Evolutionary conservation across 2,329 filamentous ascomycete species (phyloP).

Genomic region (Diaporthe humulicola): DNA sequence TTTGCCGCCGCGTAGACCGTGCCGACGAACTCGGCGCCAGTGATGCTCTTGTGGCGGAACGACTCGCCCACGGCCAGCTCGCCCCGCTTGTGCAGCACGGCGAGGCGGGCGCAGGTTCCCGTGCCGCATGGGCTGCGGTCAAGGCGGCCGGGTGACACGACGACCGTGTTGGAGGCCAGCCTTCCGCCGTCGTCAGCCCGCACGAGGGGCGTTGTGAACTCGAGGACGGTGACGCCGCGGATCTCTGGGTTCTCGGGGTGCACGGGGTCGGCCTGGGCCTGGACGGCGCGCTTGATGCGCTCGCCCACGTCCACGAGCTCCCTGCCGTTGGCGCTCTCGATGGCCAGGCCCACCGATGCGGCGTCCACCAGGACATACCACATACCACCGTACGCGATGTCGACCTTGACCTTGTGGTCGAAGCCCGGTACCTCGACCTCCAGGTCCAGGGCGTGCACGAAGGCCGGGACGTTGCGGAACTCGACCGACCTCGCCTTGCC

Average conservation of each 20-base stretch:
- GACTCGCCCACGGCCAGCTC: neutral
- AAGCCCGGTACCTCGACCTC: neutral
- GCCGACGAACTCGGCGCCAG: neutral
- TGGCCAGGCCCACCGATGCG: neutral
- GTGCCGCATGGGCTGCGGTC: neutral
- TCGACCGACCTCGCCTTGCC: neutral
- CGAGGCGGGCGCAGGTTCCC: neutral
- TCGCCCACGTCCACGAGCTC: neutral
- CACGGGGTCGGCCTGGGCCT: neutral
- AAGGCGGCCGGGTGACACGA: neutral
- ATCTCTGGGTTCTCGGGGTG: neutral
- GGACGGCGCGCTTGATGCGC: constrained; percentile 8
- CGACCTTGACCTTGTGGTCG: constrained; percentile 3
- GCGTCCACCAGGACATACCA: constrained; percentile 19
- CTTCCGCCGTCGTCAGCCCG: neutral
- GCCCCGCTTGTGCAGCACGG: neutral
- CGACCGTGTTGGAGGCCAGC: neutral
- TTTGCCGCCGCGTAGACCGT: neutral
- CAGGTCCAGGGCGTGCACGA: neutral
- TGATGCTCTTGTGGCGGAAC: neutral
- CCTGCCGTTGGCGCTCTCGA: neutral
- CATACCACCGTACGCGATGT: constrained; percentile 4
- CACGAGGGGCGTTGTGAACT: neutral
- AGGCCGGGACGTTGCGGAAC: constrained; percentile 2
- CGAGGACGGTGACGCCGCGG: neutral